Percentiles rank a stretch among this genome's conserved stretches.
Evolutionary conservation across 768 basidiomycete genomes (phyloP).

Genomic region (Pisolithus microcarpus): DNA sequence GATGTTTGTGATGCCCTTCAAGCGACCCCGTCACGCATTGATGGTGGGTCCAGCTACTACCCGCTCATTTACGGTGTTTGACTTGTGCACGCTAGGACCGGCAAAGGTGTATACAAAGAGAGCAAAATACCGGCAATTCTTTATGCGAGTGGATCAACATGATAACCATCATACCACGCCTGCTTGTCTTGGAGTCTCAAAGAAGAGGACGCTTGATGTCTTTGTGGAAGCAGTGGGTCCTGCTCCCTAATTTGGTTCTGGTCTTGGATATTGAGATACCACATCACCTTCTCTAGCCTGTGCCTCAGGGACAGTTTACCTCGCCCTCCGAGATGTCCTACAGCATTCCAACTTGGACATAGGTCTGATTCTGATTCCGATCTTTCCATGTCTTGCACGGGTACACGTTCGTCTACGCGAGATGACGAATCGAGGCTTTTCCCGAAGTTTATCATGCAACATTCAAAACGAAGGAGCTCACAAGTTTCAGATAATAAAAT

Average conservation of each 20-base stretch:
- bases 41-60: slow-evolving; percentile 39
- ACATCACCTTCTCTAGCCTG: slow-evolving; percentile 16
- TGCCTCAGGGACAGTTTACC: slow-evolving; percentile 22
- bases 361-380: slow-evolving; percentile 19
- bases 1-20: slow-evolving; percentile 57
- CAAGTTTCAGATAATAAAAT: slow-evolving; percentile 14
- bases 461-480: slow-evolving; percentile 6
- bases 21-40: slow-evolving; percentile 55
- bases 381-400: slow-evolving; percentile 1
- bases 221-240: slow-evolving; percentile 52
- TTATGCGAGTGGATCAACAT: slow-evolving; percentile 52
- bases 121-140: slow-evolving; percentile 62
- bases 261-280: neutral
- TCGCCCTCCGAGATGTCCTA: slow-evolving; percentile 10
- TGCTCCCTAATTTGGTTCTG: neutral
- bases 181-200: slow-evolving; percentile 50
- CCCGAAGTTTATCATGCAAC: slow-evolving; percentile 16
- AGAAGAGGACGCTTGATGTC: slow-evolving; percentile 48
- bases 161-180: slow-evolving; percentile 43
- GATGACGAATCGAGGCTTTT: slow-evolving; percentile 22
- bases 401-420: slow-evolving; percentile 15
- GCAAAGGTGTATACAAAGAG: slow-evolving; percentile 61
- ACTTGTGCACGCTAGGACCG: slow-evolving; percentile 38
- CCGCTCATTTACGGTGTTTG: neutral
- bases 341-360: slow-evolving; percentile 5